Conservation (phyloP, 176 grass and related monocot genomes). For the Rhynchospora tenuis region DNA sequence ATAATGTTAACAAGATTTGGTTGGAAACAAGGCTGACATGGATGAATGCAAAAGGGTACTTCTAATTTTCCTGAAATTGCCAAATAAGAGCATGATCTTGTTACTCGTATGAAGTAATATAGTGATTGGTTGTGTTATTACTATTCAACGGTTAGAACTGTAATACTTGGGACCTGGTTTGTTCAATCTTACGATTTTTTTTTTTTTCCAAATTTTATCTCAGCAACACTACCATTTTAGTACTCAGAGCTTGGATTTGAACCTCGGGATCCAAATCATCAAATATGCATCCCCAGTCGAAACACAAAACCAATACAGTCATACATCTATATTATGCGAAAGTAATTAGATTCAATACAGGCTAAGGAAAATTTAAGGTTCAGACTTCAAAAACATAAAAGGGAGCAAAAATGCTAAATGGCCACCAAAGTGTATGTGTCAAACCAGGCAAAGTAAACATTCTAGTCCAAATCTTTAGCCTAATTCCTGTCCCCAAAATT, state of each 20-base stretch:
- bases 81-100: neutral
- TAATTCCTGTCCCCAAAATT: neutral
- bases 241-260: neutral
- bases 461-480: neutral
- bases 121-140: neutral
- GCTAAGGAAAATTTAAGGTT: neutral
- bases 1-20: slow-evolving; percentile 54
- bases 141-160: neutral
- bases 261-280: neutral
- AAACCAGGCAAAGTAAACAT: neutral
- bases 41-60: slow-evolving; percentile 49
- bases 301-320: neutral
- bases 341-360: neutral
- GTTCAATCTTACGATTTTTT: neutral
- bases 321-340: neutral
- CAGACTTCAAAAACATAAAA: neutral
- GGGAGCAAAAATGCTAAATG: neutral
- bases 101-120: neutral
- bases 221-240: neutral
- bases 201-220: neutral
- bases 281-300: neutral
- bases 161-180: neutral
- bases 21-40: slow-evolving; percentile 57
- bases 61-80: neutral
- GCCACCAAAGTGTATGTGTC: neutral